phyloP scores from a whole-genome alignment of 1,139 yeast genomes.

The Scheffersomyces parashehatae region DNA sequence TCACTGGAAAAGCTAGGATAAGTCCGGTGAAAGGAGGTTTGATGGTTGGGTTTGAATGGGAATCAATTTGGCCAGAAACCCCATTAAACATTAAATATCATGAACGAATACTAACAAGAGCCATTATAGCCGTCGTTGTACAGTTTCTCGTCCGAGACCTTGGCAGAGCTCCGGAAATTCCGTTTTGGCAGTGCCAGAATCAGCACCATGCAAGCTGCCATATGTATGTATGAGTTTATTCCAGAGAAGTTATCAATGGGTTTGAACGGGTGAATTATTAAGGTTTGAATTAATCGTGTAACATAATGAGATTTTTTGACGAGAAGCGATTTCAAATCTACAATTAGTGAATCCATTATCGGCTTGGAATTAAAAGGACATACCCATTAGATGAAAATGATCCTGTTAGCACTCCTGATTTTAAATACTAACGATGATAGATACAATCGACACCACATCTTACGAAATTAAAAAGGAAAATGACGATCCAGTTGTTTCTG shows the following conservation, averaged over 20 bases:
- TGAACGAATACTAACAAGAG: slow-evolving; percentile 8
- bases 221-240: slow-evolving; percentile 38
- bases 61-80: no score
- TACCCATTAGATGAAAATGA: neutral
- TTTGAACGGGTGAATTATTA: no score
- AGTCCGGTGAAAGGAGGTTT: no score
- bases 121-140: slow-evolving; percentile 49
- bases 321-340: no score
- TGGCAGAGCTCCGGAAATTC: slow-evolving; percentile 63
- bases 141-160: slow-evolving; percentile 65
- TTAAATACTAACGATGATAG: slow-evolving; percentile 23
- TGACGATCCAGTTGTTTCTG: slow-evolving; percentile 40
- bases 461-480: slow-evolving; percentile 57
- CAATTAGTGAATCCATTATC: no score
- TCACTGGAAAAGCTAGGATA: no score
- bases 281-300: neutral
- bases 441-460: slow-evolving; percentile 53
- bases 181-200: slow-evolving; percentile 72
- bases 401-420: neutral
- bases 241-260: no score
- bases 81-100: no score
- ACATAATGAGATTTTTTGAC: neutral
- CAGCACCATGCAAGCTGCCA: slow-evolving; percentile 60
- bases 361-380: no score
- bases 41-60: no score